Evolutionary conservation across 768 basidiomycete species (phyloP), one percentile per base, ranked within the genome.

Genomic region (Tylopilus sp.): DNA sequence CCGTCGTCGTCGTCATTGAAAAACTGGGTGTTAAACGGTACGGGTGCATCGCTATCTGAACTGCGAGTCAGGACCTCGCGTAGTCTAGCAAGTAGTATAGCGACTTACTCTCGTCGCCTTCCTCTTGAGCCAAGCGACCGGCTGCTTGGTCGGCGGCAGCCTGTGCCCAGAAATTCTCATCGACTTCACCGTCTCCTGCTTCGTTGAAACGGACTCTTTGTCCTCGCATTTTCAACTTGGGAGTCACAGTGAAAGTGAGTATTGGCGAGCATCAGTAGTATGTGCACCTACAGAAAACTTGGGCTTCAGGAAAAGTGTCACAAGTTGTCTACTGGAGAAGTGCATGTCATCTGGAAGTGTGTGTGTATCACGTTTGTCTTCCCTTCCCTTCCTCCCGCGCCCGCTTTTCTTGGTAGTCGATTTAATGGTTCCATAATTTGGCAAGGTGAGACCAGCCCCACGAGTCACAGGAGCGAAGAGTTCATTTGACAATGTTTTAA

Each of bases 91-190:
- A 1, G 26, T 14, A 38, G 9, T 21, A 37, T 36, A 21, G 25
- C 47, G 16, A 21, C 82, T 68, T 59, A 88, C 89, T 79, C 42
- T 85, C 86, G 46, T 90, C 87, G 22, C 70, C 78, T 41, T 81
- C 82, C 12, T 79, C 78, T 51, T 79, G 79, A 7, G 68, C 75
- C 19, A 68, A 60, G 17, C 79, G 80, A 11, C 75, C 82, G 10
- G 80, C 87, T 14, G 84, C 85, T 68, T 90, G 86, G 46, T 89
- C 83, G 0, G 91, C 92, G 11, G 93, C 94, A 5, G 92, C 92
- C 62, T 92, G 89, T 1, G 94, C 95, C 97, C 97, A 98, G 76
- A 94, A 98, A 56, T 89, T 85, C 72, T 95, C 93, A 65, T 98
- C 96, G 25, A 96, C 86, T 70, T 97, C 94, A 26, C 89, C 93